Percentiles rank a stretch among this genome's conserved stretches.
Evolutionary conservation across 306 rosid genomes (phyloP).

Genomic region (Benincasa hispida): DNA sequence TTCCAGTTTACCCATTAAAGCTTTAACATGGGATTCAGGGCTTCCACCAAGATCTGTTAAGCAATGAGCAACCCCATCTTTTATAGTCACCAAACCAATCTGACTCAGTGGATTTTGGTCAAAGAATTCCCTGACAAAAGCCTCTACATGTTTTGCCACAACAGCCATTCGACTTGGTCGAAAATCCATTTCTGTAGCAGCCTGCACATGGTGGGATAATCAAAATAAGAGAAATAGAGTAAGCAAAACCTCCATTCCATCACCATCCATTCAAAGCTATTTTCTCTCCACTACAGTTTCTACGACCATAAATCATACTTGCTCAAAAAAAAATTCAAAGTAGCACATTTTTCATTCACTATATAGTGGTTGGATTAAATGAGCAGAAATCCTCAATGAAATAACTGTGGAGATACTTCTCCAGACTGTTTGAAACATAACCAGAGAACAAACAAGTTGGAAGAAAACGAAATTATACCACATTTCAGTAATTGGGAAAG

Average conservation of each 20-base stretch:
- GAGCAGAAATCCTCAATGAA: background rate
- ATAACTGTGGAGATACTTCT: background rate
- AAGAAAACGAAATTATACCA: background rate
- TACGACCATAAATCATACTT: background rate
- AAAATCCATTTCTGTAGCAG: conserved; percentile 78
- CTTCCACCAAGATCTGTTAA: conserved; percentile 93
- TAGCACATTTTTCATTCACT: background rate
- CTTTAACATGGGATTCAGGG: conserved; percentile 82
- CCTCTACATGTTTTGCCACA: conserved; percentile 64
- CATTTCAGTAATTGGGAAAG: background rate
- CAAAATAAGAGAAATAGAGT: conserved; percentile 4
- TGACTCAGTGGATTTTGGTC: conserved; percentile 97
- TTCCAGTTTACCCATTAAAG: conserved; percentile 86
- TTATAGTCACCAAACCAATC: conserved; percentile 66
- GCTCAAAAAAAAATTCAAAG: background rate
- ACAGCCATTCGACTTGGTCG: conserved; percentile 86
- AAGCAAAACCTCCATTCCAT: background rate
- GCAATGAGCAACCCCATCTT: conserved; percentile 73
- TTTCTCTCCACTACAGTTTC: background rate
- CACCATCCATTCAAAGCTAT: background rate
- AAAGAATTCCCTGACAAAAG: conserved; percentile 78
- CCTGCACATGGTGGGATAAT: conserved; percentile 42
- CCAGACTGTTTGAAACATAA: background rate
- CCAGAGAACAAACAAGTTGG: background rate
- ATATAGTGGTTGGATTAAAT: background rate